Evolutionary conservation across 1,284 basidiomycete genomes (phyloP), one percentile per base, ranked within the genome.

Genomic region (Athelia sp.): DNA sequence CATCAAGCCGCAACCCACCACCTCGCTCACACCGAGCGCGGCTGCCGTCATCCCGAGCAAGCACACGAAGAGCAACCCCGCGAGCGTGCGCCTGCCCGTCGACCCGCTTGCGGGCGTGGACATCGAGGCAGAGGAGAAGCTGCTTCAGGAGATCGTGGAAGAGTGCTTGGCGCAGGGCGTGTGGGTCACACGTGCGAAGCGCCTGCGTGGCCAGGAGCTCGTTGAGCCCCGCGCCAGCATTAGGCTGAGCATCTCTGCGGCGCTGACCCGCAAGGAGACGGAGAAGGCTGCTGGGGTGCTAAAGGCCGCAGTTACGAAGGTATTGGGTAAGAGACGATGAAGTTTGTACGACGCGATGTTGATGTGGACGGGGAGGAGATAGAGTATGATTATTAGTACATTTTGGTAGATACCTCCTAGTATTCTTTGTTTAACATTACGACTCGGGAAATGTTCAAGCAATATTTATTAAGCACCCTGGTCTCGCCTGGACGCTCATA

Each of bases 141-240:
- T 91, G 23, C 63, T 97, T 55, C 93, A 97, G 67, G 90, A 93
- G 46, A 80, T 97, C 21, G 91, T 95, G 10, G 93, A 96, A 50
- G 91, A 95, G 62, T 75, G 78, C 0, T 67, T 91, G 44, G 69
- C 71, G 1, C 86, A 90, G 57, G 91, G 90, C 23, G 85, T 97
- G 46, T 72, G 96, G 59, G 70, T 95, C 56, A 93, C 90, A 1
- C 78, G 89, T 17, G 87, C 91, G 43, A 89, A 90, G 71, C 71
- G 90, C 46, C 68, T 96, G 52, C 79, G 81, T 50, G 84, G 84
- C 1, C 92, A 95, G 67, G 94, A 97, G 73, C 70, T 81, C 52
- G 72, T 81, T n/a, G 90, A 94, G 62, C 77, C 82, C 11, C 76
- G 86, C 45, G 93, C 96, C n/a, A 90, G 87, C 61, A 84, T 99